A percentile compares a stretch with the other conserved stretches of the same genome.
Evolutionary conservation across 768 basidiomycete genomes (phyloP).

Genomic region (Rossbeevera mucosa): DNA sequence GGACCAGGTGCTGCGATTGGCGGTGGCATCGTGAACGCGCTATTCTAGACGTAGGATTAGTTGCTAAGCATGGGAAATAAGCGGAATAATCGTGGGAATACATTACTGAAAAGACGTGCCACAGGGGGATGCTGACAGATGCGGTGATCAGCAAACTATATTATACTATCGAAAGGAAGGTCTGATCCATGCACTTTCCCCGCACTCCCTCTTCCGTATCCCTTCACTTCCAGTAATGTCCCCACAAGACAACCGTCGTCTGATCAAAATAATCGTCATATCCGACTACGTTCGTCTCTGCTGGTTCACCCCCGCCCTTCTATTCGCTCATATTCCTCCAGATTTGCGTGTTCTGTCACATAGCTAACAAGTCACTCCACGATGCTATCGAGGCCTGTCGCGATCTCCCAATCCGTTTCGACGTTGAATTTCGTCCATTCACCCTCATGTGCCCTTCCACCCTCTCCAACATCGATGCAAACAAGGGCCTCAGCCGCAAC

Average conservation of each 20-base stretch:
- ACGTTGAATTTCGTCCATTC: constrained; percentile 35
- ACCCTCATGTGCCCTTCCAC: constrained; percentile 25
- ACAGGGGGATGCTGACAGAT: constrained; percentile 32
- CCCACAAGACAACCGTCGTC: constrained; percentile 11
- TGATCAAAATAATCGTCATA: constrained; percentile 32
- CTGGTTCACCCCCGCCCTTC: background rate
- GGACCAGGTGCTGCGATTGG: constrained; percentile 41
- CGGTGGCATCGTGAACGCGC: constrained; percentile 42
- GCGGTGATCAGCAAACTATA: constrained; percentile 23
- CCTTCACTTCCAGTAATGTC: constrained; percentile 15
- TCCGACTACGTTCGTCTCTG: constrained; percentile 30
- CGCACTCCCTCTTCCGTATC: background rate
- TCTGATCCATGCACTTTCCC: constrained; percentile 25
- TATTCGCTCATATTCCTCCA: constrained; percentile 12
- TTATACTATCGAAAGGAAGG: constrained; percentile 24
- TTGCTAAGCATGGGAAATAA: constrained; percentile 19
- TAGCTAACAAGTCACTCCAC: constrained; percentile 34
- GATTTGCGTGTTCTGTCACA: constrained; percentile 38
- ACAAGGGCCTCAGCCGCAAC: constrained; percentile 18
- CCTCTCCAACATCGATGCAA: constrained; percentile 14
- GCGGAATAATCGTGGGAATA: constrained; percentile 18
- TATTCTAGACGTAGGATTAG: constrained; percentile 35
- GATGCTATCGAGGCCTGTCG: constrained; percentile 34
- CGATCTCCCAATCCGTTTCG: constrained; percentile 31
- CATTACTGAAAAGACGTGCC: constrained; percentile 13